Percentiles rank a stretch among this genome's conserved stretches.
Conservation (phyloP, 345 rosid species). For the Eutrema japonicum region DNA sequence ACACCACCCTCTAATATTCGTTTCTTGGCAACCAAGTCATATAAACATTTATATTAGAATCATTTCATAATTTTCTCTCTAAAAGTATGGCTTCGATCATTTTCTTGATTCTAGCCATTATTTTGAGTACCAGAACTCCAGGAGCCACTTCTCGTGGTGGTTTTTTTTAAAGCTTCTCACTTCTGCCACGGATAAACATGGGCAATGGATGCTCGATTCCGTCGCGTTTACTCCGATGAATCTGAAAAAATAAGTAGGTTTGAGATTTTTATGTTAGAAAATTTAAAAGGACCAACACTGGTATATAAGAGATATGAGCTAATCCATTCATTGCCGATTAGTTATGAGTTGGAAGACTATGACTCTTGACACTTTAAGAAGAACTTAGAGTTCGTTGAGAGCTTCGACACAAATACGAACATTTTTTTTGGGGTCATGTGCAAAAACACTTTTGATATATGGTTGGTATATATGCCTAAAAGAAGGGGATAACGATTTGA, state of each 20-base stretch:
- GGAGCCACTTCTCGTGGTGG: conserved; percentile 30
- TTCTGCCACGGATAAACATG: conserved; percentile 43
- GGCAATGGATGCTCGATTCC: conserved; percentile 50
- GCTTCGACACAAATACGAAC: conserved; percentile 44
- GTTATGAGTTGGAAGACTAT: too few relatives aligned
- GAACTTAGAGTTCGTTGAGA: conserved; percentile 49
- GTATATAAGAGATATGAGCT: too few relatives aligned
- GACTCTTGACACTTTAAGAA: conserved; percentile 37
- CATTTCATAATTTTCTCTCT: background rate
- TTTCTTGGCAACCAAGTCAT: conserved; percentile 15
- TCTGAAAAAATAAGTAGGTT: conserved; percentile 48
- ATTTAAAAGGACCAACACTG: too few relatives aligned
- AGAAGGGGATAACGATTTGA: background rate
- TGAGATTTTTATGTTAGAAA: conserved; percentile 39
- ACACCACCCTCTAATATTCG: background rate
- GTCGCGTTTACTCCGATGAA: conserved; percentile 37
- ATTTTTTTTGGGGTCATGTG: background rate
- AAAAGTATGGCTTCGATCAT: conserved; percentile 18
- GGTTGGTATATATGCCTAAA: too few relatives aligned
- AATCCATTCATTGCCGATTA: too few relatives aligned
- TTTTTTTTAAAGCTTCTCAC: conserved; percentile 37
- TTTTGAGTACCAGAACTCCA: conserved; percentile 5
- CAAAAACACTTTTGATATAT: too few relatives aligned
- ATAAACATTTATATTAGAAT: background rate
- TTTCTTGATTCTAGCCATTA: conserved; percentile 29